Conservation (phyloP, 768 basidiomycete genomes). For the Panaeolus papilionaceus region DNA sequence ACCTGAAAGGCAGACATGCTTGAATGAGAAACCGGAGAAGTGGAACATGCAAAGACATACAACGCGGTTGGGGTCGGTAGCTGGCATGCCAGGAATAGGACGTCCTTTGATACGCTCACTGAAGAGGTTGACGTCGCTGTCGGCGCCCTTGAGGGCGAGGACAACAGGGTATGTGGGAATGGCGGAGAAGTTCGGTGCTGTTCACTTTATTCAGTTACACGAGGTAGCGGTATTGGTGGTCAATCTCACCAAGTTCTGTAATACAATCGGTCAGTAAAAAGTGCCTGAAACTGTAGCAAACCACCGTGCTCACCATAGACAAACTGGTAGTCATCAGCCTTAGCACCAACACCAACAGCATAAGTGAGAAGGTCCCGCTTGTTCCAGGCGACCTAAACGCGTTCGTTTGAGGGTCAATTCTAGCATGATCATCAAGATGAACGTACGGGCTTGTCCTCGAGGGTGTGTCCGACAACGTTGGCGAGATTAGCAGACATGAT, state of each 20-base stretch:
- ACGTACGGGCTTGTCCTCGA: constrained; percentile 59
- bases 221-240: neutral
- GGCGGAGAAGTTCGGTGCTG: constrained; percentile 62
- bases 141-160: constrained; percentile 71
- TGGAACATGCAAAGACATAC: constrained; percentile 45
- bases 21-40: neutral
- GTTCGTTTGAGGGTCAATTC: neutral
- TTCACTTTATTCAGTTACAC: neutral
- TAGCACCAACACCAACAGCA: constrained; percentile 83
- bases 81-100: constrained; percentile 70
- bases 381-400: constrained; percentile 77
- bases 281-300: neutral
- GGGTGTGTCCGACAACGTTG: constrained; percentile 67
- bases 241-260: constrained; percentile 58
- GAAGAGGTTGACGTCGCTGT: constrained; percentile 75
- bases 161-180: constrained; percentile 90
- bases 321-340: constrained; percentile 70
- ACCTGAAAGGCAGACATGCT: constrained; percentile 48
- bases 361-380: constrained; percentile 83
- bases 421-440: constrained; percentile 14
- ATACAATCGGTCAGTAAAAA: neutral
- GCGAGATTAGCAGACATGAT: constrained; percentile 54
- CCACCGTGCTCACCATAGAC: constrained; percentile 63
- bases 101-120: constrained; percentile 50
- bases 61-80: constrained; percentile 70